Evolutionary conservation across 306 rosid species (phyloP), one percentile per base, ranked within the genome.

Genomic region (Vicia faba): DNA sequence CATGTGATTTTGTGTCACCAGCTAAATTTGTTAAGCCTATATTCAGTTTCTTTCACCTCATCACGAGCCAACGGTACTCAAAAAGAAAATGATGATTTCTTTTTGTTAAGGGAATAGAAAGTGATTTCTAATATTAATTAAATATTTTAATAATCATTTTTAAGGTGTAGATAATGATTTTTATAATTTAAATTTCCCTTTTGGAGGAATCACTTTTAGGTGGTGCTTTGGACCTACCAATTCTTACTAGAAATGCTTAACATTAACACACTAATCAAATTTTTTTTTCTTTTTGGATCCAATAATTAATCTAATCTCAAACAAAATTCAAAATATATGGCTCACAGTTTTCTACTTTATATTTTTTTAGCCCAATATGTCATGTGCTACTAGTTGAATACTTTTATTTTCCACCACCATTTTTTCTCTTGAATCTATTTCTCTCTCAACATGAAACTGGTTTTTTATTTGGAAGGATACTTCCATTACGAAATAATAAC

Each of bases 181-280:
- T 7, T 44, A 56, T 69, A 36, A 45, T 68, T 74, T 64, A 23
- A 55, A 41, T 25, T 58, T 66, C 64, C 11, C 8, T 33, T 75
- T 70, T 65, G 51, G 58, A 70, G 49, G 69, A 70, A 75, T 28
- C 75, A 65, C 84, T 75, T 75, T 75, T 80, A 71, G 53, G 80
- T 75, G 71, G 70, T 29, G 49, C 49, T 16, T 7, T 60, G 75
- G 75, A 66, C 81, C 81, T 75, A 66, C 78, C 81, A 28, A 25
- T 55, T 26, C 71, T 71, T 75, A 71, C 78, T 49, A 46, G 16
- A 75, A 71, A 75, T 26, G 72, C 45, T 48, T 14, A 9, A 35
- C 33, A 11, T 14, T 36, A 35, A 50, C 10, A 50, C n/a, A 50
- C 5, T 49, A 49, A 31, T 31, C 8, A 4, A 29, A 0, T 29